A percentile compares a stretch with the other conserved stretches of the same genome.
Conservation (phyloP, 179 eudicot species). For the Corrigiola litoralis region DNA sequence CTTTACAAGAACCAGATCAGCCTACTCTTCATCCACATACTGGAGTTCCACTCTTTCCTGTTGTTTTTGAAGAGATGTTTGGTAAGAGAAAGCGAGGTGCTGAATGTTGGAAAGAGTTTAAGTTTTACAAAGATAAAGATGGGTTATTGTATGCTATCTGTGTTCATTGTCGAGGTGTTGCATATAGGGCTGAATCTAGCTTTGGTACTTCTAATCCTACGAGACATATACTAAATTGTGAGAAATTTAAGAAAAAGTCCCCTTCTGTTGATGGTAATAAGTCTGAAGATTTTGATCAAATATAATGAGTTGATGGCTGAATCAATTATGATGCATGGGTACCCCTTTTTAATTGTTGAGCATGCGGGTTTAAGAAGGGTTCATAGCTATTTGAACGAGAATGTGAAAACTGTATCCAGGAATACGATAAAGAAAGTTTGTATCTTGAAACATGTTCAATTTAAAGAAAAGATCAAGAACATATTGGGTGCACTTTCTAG, state of each 20-base stretch:
- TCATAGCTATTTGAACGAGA: not conserved
- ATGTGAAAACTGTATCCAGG: not conserved
- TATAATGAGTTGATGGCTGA: not conserved
- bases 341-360: not conserved
- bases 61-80: not conserved
- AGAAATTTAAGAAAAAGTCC: not conserved
- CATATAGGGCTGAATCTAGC: too few species aligned
- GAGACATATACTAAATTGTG: not conserved
- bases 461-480: not conserved
- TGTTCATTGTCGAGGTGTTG: too few species aligned
- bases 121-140: too few species aligned
- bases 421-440: conserved; percentile 8
- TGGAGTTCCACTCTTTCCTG: not conserved
- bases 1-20: conserved; percentile 6
- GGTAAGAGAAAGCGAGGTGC: too few species aligned
- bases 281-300: not conserved
- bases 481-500: not conserved
- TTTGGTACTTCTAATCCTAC: not conserved
- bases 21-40: not conserved
- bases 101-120: too few species aligned
- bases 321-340: conserved; percentile 1
- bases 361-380: not conserved
- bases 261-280: not conserved
- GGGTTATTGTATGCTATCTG: too few species aligned
- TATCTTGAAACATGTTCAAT: not conserved